Evolutionary conservation across 352 stramenopile genomes (phyloP).

Genomic region (Aphanomyces euteiches): DNA sequence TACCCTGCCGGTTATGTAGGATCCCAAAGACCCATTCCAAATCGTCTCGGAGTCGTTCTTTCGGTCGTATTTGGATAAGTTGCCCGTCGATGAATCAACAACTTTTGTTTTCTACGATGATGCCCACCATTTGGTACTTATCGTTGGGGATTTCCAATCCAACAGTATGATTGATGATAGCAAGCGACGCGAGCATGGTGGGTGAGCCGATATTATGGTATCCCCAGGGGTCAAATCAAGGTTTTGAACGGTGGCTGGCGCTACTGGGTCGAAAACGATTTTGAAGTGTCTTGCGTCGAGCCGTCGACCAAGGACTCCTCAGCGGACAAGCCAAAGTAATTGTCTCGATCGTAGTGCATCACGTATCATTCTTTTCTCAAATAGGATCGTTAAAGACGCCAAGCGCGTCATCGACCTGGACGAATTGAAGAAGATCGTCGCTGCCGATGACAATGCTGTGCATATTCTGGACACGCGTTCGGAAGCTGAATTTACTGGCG

Average conservation of each 20-base stretch:
- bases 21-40: constrained; percentile 21
- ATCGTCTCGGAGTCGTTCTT: constrained; percentile 23
- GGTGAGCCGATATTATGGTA: constrained; percentile 73
- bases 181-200: constrained; percentile 71
- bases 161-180: constrained; percentile 30
- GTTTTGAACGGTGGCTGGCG: constrained; percentile 68
- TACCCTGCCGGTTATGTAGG: background rate
- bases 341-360: background rate
- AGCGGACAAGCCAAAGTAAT: constrained; percentile 14
- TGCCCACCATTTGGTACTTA: constrained; percentile 51
- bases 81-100: constrained; percentile 46
- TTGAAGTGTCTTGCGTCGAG: constrained; percentile 6
- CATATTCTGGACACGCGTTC: constrained; percentile 46
- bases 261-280: constrained; percentile 51
- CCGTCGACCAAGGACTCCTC: background rate
- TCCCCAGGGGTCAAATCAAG: constrained; percentile 70
- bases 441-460: constrained; percentile 13
- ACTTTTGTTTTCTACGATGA: constrained; percentile 82
- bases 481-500: constrained; percentile 40
- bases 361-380: background rate
- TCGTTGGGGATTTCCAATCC: background rate
- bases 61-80: constrained; percentile 35
- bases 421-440: constrained; percentile 38
- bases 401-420: constrained; percentile 35
- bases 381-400: background rate